Conservation (phyloP, 2,329 filamentous ascomycete genomes). For the Hypomyces rosellus region DNA sequence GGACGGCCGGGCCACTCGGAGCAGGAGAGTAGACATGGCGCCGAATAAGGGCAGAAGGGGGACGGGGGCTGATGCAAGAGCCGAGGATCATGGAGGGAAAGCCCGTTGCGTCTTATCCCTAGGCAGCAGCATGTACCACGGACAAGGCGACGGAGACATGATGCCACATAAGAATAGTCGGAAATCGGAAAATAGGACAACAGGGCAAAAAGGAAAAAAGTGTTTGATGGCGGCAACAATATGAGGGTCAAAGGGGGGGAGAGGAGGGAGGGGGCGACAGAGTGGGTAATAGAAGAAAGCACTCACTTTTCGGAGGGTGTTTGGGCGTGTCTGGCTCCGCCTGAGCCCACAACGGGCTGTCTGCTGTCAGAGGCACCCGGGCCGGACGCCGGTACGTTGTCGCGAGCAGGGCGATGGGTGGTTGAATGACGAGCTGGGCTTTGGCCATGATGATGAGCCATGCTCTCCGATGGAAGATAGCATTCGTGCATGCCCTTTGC, state of each 20-base stretch:
- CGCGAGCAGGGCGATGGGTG: conserved; percentile 45
- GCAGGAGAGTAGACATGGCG: conserved; percentile 2
- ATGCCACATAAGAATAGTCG: not conserved
- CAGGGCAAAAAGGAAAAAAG: not conserved
- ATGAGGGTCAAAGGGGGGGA: not conserved
- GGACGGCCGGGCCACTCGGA: conserved; percentile 12
- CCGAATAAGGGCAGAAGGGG: not conserved
- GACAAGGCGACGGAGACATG: not conserved
- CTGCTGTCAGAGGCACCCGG: conserved; percentile 39
- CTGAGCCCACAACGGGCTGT: conserved; percentile 36
- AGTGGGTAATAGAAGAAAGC: conserved; percentile 7
- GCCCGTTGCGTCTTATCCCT: not conserved
- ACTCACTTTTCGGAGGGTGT: conserved; percentile 51
- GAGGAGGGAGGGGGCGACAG: not conserved
- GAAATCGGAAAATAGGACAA: not conserved
- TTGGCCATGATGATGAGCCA: conserved; percentile 53
- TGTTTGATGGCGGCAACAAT: not conserved
- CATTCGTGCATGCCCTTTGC: conserved; percentile 59
- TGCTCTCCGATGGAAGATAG: conserved; percentile 55
- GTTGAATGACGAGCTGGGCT: conserved; percentile 46
- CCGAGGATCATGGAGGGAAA: not conserved
- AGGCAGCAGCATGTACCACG: not conserved
- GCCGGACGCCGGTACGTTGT: conserved; percentile 48
- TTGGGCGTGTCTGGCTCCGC: conserved; percentile 42
- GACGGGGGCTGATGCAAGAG: conserved; percentile 3